Evolutionary conservation across 2,329 filamentous ascomycete genomes (phyloP).

Genomic region (Verticillium nonalfalfae): DNA sequence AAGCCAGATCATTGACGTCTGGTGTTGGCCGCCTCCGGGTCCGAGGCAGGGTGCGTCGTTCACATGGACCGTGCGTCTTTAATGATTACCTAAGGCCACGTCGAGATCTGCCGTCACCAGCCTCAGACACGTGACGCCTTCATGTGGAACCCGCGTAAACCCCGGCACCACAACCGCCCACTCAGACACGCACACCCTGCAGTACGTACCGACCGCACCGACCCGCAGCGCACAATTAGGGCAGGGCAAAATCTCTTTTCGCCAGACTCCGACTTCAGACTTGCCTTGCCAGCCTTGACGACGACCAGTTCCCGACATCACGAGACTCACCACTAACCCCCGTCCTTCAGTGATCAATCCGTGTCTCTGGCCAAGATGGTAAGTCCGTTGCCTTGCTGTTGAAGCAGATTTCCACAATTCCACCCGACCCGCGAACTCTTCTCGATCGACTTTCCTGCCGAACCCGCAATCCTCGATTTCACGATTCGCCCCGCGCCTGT

Average conservation of each 20-base stretch:
- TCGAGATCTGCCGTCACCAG: neutral
- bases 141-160: neutral
- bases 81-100: constrained; percentile 10
- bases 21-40: neutral
- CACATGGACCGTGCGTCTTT: constrained; percentile 10
- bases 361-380: constrained; percentile 31
- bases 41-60: neutral
- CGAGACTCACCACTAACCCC: constrained; percentile 9
- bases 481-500: constrained; percentile 12
- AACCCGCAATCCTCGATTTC: constrained; percentile 9
- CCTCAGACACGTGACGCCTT: neutral
- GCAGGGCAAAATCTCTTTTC: neutral
- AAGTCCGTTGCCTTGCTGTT: constrained; percentile 23
- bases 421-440: constrained; percentile 1
- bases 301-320: neutral
- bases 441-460: constrained; percentile 4
- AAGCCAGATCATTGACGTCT: neutral
- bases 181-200: neutral
- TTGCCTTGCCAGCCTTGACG: neutral
- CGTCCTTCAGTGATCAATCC: constrained; percentile 24
- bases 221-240: neutral
- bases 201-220: neutral
- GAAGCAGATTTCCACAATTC: neutral
- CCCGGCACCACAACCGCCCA: neutral
- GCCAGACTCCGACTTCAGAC: neutral